These are phyloP conservation scores for Schoenoplectus tabernaemontani DNA, from an alignment of 202 grass and related monocot species.

Conservation along the genomic window DNA sequence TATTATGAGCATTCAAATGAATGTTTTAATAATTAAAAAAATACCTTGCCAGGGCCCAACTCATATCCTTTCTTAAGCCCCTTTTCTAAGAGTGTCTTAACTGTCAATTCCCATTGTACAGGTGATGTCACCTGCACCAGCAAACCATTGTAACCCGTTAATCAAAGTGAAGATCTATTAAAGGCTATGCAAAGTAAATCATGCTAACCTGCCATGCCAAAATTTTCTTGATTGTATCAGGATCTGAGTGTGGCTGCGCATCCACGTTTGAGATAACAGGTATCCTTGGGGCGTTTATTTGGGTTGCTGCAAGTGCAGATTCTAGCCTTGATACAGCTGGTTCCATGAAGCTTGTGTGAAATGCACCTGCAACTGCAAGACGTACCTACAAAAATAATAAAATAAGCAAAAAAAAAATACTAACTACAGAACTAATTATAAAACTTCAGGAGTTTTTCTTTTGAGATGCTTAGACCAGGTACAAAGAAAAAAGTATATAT, in stretches of 20 bases:
- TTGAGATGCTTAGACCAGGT: slow-evolving; percentile 1
- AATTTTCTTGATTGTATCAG: slow-evolving; percentile 75
- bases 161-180: not conserved
- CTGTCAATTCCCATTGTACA: slow-evolving; percentile 80
- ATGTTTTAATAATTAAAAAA: not conserved
- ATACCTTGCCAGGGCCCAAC: slow-evolving; percentile 91
- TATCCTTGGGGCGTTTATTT: slow-evolving; percentile 68
- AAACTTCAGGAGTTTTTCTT: not conserved
- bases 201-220: slow-evolving; percentile 54
- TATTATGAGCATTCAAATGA: not conserved
- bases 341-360: slow-evolving; percentile 93
- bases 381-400: slow-evolving; percentile 42
- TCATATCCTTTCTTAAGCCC: slow-evolving; percentile 94
- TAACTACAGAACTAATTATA: not conserved
- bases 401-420: not conserved
- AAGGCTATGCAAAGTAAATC: slow-evolving; percentile 3
- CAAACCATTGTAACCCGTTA: slow-evolving; percentile 13
- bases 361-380: slow-evolving; percentile 79
- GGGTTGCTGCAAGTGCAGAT: slow-evolving; percentile 53
- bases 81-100: slow-evolving; percentile 76
- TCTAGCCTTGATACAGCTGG: slow-evolving; percentile 86
- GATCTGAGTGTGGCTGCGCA: slow-evolving; percentile 68
- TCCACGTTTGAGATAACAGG: slow-evolving; percentile 97
- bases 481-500: not conserved
- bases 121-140: slow-evolving; percentile 69